Evolutionary conservation across 805 yeast genomes (phyloP), one percentile per base, ranked within the genome.

Genomic region (Metschnikowia kunwiensis): DNA sequence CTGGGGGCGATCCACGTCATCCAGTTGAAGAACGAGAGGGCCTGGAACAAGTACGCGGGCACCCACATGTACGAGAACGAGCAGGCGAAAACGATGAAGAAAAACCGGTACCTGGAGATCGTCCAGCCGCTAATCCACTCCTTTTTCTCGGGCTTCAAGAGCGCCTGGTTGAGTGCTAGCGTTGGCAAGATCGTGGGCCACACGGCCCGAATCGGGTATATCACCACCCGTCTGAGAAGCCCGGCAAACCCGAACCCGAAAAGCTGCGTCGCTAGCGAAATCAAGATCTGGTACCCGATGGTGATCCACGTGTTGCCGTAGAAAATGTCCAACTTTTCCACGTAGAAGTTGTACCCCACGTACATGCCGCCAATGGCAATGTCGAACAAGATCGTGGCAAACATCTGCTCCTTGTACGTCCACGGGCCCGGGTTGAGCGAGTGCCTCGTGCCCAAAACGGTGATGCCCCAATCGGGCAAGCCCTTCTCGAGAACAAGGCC

Each of bases 131-230:
- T 60, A 14, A 82, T 76, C 5, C 58, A 56, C 47, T 75, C 75
- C 52, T 73, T 72, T 42, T 70, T 61, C 60, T 52, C 68, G 44
- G 58, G 65, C 70, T 57, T 78, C 63, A 58, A n/a, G n/a, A 36
- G 21, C 15, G 40, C 40, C 10, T 18, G 72, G 68, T 51, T 75
- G 62, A 60, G 74, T 65, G 61, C 54, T 47, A 80, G 70, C 19
- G 83, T 77, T 14, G 77, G 82, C 52, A 83, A 65, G 49, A 72
- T 72, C 2, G 75, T 57, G 5, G 91, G 91, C 89, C 89, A 83
- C 33, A 81, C 70, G 59, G 80, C 74, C 13, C 77, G 63, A 5
- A 80, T 70, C 5, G 87, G 82, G 38, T 74, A 72, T 7, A 82
- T 79, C 40, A 82, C 65, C 21, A 79, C 63, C 43, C 74, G 68